phyloP scores from a whole-genome alignment of 2,329 filamentous ascomycete species.

The Sphaerulina vaccinii region DNA sequence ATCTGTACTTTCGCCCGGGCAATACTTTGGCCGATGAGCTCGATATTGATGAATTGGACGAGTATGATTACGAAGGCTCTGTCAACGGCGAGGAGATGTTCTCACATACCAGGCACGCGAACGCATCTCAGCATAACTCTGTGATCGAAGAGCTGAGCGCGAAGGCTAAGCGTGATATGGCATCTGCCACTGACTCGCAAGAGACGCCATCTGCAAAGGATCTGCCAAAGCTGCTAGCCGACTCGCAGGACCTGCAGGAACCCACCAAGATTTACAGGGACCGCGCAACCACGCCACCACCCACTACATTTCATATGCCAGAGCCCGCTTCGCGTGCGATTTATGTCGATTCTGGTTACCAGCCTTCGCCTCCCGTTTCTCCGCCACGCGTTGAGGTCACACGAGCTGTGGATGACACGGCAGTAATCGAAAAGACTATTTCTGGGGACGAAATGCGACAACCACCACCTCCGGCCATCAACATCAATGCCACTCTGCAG shows the following conservation, averaged over 20 bases:
- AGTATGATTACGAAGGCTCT: constrained; percentile 51
- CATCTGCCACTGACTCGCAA: constrained; percentile 31
- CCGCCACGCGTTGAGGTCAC: constrained; percentile 49
- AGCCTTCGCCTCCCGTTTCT: constrained; percentile 80
- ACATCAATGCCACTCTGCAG: constrained; percentile 15
- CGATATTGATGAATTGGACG: constrained; percentile 77
- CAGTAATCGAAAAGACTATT: constrained; percentile 12
- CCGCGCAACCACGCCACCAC: constrained; percentile 25
- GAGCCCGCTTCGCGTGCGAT: constrained; percentile 36
- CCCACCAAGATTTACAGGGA: constrained; percentile 21
- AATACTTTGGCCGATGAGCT: constrained; percentile 88
- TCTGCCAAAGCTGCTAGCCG: constrained; percentile 14
- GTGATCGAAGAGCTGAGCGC: constrained; percentile 38
- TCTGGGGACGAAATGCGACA: constrained; percentile 16
- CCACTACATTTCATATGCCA: constrained; percentile 12
- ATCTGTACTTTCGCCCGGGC: constrained; percentile 63
- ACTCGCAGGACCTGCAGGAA: constrained; percentile 16
- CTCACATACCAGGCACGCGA: constrained; percentile 40
- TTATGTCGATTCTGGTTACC: constrained; percentile 75
- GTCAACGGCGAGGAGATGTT: constrained; percentile 65
- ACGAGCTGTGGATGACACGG: constrained; percentile 14
- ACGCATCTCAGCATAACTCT: constrained; percentile 44
- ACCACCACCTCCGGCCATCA: constrained; percentile 8
- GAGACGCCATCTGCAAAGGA: constrained; percentile 16
- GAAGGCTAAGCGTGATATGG: constrained; percentile 49